Percentiles rank a stretch among this genome's conserved stretches.
These are phyloP conservation scores for Populus hybrid DNA, from an alignment of 441 rosid genomes.

Conservation along the genomic window DNA sequence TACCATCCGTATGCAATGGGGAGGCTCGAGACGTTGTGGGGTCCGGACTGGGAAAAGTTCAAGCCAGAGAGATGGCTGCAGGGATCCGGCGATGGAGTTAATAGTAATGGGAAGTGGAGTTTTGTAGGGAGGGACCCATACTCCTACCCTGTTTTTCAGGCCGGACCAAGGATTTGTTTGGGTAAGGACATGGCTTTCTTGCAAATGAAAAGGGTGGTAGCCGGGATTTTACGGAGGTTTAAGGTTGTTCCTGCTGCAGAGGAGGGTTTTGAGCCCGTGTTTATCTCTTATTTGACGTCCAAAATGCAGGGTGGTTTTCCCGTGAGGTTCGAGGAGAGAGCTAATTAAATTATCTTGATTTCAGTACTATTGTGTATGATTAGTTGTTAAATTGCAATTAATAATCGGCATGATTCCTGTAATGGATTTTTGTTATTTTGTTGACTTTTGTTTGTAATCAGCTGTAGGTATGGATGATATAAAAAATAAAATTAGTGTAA, in stretches of 20 bases:
- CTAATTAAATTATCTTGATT: background rate
- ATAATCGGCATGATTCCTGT: background rate
- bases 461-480: no score
- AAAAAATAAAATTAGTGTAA: no score
- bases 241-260: slow-evolving; percentile 37
- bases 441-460: background rate
- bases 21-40: slow-evolving; percentile 46
- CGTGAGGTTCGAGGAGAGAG: slow-evolving; percentile 31
- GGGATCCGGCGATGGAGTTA: slow-evolving; percentile 11
- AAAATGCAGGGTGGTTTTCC: slow-evolving; percentile 51
- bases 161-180: slow-evolving; percentile 56
- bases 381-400: background rate
- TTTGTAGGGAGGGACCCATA: slow-evolving; percentile 44
- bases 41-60: slow-evolving; percentile 49
- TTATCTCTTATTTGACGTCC: slow-evolving; percentile 24
- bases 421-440: background rate
- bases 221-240: slow-evolving; percentile 34
- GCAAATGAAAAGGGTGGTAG: slow-evolving; percentile 58
- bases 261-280: slow-evolving; percentile 33
- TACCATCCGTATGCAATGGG: slow-evolving; percentile 63
- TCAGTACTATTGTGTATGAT: background rate
- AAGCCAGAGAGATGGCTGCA: slow-evolving; percentile 57
- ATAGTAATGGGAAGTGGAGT: slow-evolving; percentile 22
- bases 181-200: slow-evolving; percentile 68
- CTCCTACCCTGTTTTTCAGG: slow-evolving; percentile 53